phyloP scores from a whole-genome alignment of 2,329 filamentous ascomycete species.

The Amauroascus niger region DNA sequence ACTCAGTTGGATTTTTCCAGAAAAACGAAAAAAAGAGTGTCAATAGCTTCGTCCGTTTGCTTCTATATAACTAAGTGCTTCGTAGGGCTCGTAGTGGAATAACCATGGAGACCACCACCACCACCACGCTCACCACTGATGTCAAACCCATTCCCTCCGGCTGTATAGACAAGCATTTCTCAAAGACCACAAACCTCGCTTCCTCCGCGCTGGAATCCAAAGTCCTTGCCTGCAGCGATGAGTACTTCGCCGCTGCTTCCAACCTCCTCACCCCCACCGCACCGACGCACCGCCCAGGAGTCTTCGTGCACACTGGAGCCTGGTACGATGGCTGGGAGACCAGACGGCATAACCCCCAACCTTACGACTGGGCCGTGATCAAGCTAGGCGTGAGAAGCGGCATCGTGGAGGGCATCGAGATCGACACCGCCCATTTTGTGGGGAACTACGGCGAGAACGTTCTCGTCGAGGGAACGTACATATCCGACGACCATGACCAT shows the following conservation, averaged over 20 bases:
- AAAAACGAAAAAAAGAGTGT: background rate
- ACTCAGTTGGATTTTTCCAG: background rate
- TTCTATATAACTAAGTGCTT: background rate
- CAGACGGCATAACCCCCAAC: conserved; percentile 48
- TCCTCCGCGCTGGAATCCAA: conserved; percentile 42
- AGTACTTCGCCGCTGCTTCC: conserved; percentile 51
- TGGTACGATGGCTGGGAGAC: conserved; percentile 61
- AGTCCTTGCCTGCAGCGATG: conserved; percentile 49
- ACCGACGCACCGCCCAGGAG: conserved; percentile 47
- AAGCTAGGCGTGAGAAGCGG: conserved; percentile 44
- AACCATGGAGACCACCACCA: background rate
- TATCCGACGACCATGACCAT: conserved; percentile 20
- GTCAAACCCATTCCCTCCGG: conserved; percentile 36
- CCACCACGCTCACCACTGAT: background rate
- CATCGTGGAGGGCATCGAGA: conserved; percentile 35
- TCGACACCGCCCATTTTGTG: conserved; percentile 38
- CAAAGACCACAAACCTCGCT: conserved; percentile 44
- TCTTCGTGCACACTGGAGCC: conserved; percentile 51
- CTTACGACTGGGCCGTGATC: conserved; percentile 52
- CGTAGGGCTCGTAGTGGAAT: background rate
- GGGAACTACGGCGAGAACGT: conserved; percentile 40
- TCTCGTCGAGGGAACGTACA: conserved; percentile 31
- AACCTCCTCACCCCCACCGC: conserved; percentile 51
- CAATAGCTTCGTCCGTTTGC: background rate
- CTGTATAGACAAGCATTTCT: conserved; percentile 47